Percentiles rank a stretch among this genome's conserved stretches.
Evolutionary conservation across 805 yeast genomes (phyloP).

Genomic region (Candida coquimbonensis): DNA sequence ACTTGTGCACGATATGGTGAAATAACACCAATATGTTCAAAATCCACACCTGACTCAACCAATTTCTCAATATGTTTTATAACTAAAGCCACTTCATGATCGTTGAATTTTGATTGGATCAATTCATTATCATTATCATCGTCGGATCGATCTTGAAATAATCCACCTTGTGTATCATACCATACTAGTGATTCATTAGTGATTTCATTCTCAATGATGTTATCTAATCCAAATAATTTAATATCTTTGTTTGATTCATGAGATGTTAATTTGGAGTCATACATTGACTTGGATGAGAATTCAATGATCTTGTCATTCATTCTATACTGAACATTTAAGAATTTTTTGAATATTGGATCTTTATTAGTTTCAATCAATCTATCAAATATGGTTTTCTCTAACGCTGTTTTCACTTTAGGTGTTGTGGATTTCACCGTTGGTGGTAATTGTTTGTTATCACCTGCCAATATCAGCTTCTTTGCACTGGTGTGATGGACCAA

Average conservation of each 20-base stretch:
- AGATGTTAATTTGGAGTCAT: conserved; percentile 57
- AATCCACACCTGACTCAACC: conserved; percentile 43
- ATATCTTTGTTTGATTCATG: conserved; percentile 48
- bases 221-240: conserved; percentile 48
- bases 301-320: conserved; percentile 77
- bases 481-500: conserved; percentile 51
- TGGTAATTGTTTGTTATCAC: conserved; percentile 88
- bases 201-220: conserved; percentile 43
- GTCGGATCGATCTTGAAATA: conserved; percentile 55
- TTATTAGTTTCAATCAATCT: conserved; percentile 46
- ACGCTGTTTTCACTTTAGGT: conserved; percentile 32
- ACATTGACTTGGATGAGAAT: conserved; percentile 65
- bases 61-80: conserved; percentile 48
- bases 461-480: conserved; percentile 70
- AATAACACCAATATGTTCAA: conserved; percentile 68
- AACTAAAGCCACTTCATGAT: conserved; percentile 65
- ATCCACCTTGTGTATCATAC: conserved; percentile 93
- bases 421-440: conserved; percentile 69
- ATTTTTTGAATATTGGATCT: conserved; percentile 36
- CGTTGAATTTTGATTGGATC: conserved; percentile 58
- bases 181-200: conserved; percentile 57
- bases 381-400: conserved; percentile 76
- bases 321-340: conserved; percentile 77
- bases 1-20: conserved; percentile 93
- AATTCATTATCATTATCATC: conserved; percentile 17